These are phyloP conservation scores for Chaetothyriales sp. DNA, from an alignment of 2,329 filamentous ascomycete genomes.

Conservation along the genomic window DNA sequence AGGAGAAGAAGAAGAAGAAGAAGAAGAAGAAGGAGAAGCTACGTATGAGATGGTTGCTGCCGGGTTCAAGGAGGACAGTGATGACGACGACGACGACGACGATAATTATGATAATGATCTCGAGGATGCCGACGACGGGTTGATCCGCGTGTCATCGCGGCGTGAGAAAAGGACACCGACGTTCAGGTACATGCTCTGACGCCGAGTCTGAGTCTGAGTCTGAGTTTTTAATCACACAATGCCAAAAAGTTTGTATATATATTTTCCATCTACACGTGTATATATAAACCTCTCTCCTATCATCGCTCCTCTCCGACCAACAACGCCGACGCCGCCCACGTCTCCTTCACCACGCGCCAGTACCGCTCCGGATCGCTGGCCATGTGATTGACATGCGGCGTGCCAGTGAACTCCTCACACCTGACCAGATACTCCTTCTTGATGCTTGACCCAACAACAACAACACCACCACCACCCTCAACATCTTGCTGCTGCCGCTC, in stretches of 20 bases:
- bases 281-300: too few species aligned
- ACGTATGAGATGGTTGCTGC: constrained; percentile 22
- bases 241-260: too few species aligned
- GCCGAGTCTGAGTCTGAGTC: not conserved
- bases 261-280: too few species aligned
- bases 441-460: constrained; percentile 5
- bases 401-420: constrained; percentile 33
- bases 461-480: not conserved
- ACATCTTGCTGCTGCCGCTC: too few species aligned
- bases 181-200: constrained; percentile 5
- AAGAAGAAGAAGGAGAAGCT: constrained; percentile 26
- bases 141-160: constrained; percentile 6
- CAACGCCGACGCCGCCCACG: constrained; percentile 24
- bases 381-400: constrained; percentile 38
- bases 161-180: not conserved
- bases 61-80: constrained; percentile 5
- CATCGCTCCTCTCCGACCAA: too few species aligned
- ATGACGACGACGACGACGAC: not conserved
- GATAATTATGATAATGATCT: not conserved
- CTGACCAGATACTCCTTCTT: constrained; percentile 22
- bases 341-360: constrained; percentile 34
- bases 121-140: constrained; percentile 23
- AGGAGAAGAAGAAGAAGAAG: too few species aligned
- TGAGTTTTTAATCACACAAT: too few species aligned
- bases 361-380: constrained; percentile 34